Base-by-base conservation (phyloP, 2,329 filamentous ascomycete species). In the Colletotrichum sp. region DNA sequence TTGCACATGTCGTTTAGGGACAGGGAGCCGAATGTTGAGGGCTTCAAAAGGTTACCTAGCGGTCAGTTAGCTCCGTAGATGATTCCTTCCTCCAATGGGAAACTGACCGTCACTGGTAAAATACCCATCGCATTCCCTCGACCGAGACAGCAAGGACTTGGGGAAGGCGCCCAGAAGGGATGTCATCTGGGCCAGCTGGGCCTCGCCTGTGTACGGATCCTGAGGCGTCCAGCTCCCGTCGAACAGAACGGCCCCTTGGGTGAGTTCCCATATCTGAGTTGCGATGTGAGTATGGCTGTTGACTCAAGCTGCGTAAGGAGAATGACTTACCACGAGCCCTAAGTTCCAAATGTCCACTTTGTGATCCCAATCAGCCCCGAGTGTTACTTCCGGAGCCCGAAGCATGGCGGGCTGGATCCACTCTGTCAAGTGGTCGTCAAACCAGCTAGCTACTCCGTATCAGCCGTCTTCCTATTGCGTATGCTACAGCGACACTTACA, bases 41-140 rank as follows among this genome's bases (percentile, higher is more conserved):
- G 44, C 44, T 52, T 52, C 44, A 52, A 52, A 21, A 52, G 44
- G 6, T 52, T 13, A 8, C 44, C 44, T 52, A 13, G 10, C 44
- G 1, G 2, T 0, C n/a, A 52, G n/a, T 52, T 8, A 52, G 44
- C 44, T 13, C n/a, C 10, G 9, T 49, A 3, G 10, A 21, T 49
- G 9, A 5, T 21, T 18, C 0, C 9, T 12, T 21, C 0, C 3
- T 3, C n/a, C 1, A 21, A 21, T 21, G 1, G 1, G n/a, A 10
- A 52, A 52, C 44, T 13, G 44, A 52, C 44, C n/a, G 44, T 52
- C n/a, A 8, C 44, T 52, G n/a, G 4, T 1, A 21, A 52, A 52
- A 24, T 52, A 52, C 12, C 4, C 2, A 21, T 52, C 44, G 2
- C 44, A 8, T 52, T 24, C 6, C 12, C 44, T 52, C 2, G 44